Conservation (phyloP, 306 rosid species). For the Glycine soja region DNA sequence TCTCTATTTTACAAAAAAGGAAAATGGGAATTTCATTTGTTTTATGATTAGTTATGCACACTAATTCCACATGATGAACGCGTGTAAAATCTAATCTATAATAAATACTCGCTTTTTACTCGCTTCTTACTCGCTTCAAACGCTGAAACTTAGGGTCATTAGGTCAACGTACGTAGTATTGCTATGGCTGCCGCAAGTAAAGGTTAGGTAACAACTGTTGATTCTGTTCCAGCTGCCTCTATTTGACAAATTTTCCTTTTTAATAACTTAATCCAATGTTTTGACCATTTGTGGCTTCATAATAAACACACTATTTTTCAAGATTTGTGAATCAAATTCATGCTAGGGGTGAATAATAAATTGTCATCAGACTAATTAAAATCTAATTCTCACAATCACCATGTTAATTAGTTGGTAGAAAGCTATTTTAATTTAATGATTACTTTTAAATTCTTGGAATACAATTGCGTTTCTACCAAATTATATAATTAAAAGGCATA, state of each 20-base stretch:
- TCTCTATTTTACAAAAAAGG: background rate
- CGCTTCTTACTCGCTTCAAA: constrained; percentile 44
- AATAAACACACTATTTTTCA: too few relatives aligned
- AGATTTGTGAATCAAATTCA: too few relatives aligned
- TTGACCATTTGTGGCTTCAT: background rate
- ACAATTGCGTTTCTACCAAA: too few relatives aligned
- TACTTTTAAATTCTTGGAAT: too few relatives aligned
- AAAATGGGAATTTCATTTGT: background rate
- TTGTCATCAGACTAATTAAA: too few relatives aligned
- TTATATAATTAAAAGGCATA: too few relatives aligned
- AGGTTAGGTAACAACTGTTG: constrained; percentile 1
- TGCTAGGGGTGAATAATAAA: too few relatives aligned
- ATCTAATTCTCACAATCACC: too few relatives aligned
- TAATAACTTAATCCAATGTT: background rate
- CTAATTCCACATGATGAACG: constrained; percentile 43
- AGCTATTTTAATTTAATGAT: too few relatives aligned
- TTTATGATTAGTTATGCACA: constrained; percentile 5
- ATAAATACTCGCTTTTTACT: background rate
- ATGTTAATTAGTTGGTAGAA: too few relatives aligned
- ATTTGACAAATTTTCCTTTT: constrained; percentile 30
- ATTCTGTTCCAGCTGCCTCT: constrained; percentile 16
- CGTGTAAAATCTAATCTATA: constrained; percentile 26
- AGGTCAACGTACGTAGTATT: constrained; percentile 21
- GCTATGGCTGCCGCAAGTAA: background rate
- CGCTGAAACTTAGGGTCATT: constrained; percentile 4